A percentile compares a stretch with the other conserved stretches of the same genome.
Evolutionary conservation across 2,329 filamentous ascomycete genomes (phyloP).

Genomic region (Clarireedia sp.): DNA sequence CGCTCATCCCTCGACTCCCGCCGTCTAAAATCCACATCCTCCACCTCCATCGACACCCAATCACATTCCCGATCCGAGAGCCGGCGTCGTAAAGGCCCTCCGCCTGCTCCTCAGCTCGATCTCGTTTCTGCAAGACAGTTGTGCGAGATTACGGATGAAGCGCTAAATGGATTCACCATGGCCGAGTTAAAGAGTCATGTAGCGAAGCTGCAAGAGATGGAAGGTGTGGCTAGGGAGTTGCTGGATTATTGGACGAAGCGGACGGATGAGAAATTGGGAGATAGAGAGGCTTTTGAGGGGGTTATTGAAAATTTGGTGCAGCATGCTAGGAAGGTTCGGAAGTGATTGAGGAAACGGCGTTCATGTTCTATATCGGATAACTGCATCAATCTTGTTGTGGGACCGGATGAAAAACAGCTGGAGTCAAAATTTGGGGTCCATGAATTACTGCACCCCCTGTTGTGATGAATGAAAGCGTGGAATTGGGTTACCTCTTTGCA

Average conservation of each 20-base stretch:
- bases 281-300: conserved; percentile 89
- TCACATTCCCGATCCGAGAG: conserved; percentile 35
- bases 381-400: too few species aligned
- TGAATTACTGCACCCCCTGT: too few species aligned
- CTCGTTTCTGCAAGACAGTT: conserved; percentile 69
- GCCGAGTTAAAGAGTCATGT: conserved; percentile 68
- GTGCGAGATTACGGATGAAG: conserved; percentile 78
- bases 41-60: conserved; percentile 52
- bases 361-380: too few species aligned
- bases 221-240: conserved; percentile 64
- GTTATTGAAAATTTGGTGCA: conserved; percentile 96
- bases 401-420: too few species aligned
- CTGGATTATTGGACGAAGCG: conserved; percentile 83
- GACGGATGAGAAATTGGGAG: conserved; percentile 78
- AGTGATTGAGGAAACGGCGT: conserved; percentile 36
- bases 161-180: conserved; percentile 70
- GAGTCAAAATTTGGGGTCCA: too few species aligned
- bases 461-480: too few species aligned
- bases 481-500: too few species aligned
- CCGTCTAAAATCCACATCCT: conserved; percentile 38
- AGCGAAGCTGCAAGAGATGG: conserved; percentile 57
- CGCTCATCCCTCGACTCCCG: conserved; percentile 47
- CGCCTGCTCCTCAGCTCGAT: conserved; percentile 68
- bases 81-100: conserved; percentile 46
- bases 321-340: conserved; percentile 77